These are phyloP conservation scores for Closterium sp. DNA, from an alignment of 139 green algal species.

Conservation along the genomic window DNA sequence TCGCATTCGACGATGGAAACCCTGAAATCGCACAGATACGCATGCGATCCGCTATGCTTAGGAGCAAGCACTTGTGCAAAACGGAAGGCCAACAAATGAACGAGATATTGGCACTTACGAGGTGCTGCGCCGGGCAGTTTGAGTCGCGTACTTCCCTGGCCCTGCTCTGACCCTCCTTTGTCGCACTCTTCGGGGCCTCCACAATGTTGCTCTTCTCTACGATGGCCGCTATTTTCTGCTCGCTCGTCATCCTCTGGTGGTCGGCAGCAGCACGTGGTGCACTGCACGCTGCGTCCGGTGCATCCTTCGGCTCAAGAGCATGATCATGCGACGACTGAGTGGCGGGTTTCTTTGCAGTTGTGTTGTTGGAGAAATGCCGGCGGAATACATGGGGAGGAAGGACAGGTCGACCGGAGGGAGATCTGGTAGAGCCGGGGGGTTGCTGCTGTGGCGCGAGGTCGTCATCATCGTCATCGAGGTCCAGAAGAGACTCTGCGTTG, in stretches of 20 bases:
- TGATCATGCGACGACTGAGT: too few relatives aligned
- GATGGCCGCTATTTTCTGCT: neutral
- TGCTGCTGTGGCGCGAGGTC: neutral
- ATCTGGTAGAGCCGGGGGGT: too few relatives aligned
- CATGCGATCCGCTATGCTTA: neutral
- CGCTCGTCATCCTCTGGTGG: neutral
- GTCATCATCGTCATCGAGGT: neutral
- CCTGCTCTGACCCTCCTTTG: neutral
- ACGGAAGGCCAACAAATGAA: neutral
- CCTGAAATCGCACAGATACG: neutral
- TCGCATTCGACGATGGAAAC: neutral
- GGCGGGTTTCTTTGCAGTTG: neutral
- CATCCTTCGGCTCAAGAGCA: neutral
- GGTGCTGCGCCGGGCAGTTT: neutral
- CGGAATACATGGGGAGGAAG: neutral
- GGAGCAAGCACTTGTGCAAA: too few relatives aligned
- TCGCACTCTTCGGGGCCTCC: neutral
- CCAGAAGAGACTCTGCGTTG: neutral
- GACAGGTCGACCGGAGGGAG: neutral
- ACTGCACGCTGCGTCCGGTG: neutral
- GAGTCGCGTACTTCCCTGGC: neutral
- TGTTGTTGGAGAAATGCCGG: neutral
- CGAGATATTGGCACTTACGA: neutral
- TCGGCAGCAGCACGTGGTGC: neutral
- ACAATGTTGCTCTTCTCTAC: neutral